A percentile compares a stretch with the other conserved stretches of the same genome.
Conservation (phyloP, 2,329 filamentous ascomycete species). For the Pseudogymnoascus sp. region DNA sequence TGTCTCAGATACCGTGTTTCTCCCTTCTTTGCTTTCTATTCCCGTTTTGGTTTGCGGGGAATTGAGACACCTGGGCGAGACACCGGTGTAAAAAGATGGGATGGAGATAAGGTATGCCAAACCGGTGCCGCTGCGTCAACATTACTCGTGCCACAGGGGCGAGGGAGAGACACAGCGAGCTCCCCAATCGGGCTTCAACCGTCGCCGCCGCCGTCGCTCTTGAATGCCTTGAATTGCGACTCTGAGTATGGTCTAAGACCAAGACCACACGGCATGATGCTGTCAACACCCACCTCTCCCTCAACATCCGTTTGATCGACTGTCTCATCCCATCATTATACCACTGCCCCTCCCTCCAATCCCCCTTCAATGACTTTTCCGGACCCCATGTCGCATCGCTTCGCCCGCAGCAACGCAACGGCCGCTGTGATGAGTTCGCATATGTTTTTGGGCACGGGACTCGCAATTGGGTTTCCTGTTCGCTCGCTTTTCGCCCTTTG, state of each 20-base stretch:
- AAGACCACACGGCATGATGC: not conserved
- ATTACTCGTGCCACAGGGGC: not conserved
- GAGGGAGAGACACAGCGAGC: not conserved
- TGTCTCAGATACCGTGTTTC: not conserved
- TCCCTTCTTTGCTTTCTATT: not conserved
- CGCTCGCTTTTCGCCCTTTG: not conserved
- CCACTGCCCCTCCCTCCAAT: not conserved
- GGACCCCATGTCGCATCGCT: not conserved
- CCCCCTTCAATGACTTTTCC: not conserved
- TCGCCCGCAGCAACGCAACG: not conserved
- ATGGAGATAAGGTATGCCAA: not conserved
- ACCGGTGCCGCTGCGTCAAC: not conserved
- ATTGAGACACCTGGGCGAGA: not conserved
- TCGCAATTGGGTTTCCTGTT: not conserved
- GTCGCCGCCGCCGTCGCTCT: not conserved
- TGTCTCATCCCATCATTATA: not conserved
- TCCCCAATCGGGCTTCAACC: not conserved
- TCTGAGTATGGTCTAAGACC: not conserved
- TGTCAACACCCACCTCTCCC: not conserved
- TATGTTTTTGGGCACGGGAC: not conserved
- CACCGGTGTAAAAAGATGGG: not conserved
- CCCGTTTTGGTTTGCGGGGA: not conserved
- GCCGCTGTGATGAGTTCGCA: not conserved
- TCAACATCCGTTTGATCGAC: not conserved
- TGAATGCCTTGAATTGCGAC: not conserved